Evolutionary conservation across 2,329 filamentous ascomycete species (phyloP).

Genomic region (Triangularia setosa): DNA sequence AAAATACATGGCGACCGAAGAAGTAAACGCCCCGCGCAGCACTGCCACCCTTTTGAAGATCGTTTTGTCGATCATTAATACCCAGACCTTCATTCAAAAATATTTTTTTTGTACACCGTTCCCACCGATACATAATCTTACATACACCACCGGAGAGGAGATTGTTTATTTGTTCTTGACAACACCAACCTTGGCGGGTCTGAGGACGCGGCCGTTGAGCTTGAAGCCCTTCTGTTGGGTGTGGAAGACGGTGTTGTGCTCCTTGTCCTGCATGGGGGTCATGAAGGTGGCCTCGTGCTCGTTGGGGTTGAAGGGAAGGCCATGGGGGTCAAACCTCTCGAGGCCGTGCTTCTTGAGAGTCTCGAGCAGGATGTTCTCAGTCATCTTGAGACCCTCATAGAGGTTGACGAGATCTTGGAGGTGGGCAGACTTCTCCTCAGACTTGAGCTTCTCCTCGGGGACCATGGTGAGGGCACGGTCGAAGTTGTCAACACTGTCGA

Average conservation of each 20-base stretch:
- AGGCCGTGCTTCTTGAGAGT: constrained; percentile 93
- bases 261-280: constrained; percentile 80
- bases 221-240: constrained; percentile 95
- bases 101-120: not conserved
- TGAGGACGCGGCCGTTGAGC: constrained; percentile 83
- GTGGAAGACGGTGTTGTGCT: constrained; percentile 85
- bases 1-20: constrained; percentile 3
- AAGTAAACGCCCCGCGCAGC: constrained; percentile 15
- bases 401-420: constrained; percentile 73
- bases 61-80: not conserved
- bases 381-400: constrained; percentile 92
- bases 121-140: not conserved
- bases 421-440: constrained; percentile 46
- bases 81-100: not conserved
- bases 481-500: constrained; percentile 95
- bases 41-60: not conserved
- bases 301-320: constrained; percentile 93
- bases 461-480: constrained; percentile 86
- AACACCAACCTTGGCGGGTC: constrained; percentile 93
- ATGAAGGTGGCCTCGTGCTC: constrained; percentile 96
- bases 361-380: constrained; percentile 78
- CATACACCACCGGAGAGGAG: not conserved
- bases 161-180: constrained; percentile 27
- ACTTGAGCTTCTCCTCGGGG: constrained; percentile 65
- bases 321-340: constrained; percentile 77